These are phyloP conservation scores for Drechslerella dactyloides DNA, from an alignment of 2,329 filamentous ascomycete genomes.

Conservation along the genomic window DNA sequence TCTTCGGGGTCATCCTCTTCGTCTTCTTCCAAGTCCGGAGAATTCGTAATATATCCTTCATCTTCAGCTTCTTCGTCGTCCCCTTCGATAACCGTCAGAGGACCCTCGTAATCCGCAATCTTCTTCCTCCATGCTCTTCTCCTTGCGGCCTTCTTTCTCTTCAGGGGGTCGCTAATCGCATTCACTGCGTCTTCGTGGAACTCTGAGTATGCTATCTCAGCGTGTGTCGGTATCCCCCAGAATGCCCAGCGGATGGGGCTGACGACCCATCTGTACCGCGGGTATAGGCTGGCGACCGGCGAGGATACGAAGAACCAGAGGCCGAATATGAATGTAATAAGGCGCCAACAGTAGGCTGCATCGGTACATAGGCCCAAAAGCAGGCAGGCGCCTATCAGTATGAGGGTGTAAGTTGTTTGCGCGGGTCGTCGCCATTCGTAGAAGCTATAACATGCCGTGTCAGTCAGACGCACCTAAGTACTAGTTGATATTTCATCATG, in stretches of 20 bases:
- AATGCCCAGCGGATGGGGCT: constrained; percentile 36
- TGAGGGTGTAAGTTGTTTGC: constrained; percentile 29
- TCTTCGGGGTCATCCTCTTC: constrained; percentile 42
- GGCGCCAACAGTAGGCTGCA: constrained; percentile 32
- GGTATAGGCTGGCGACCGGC: constrained; percentile 26
- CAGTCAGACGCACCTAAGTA: neutral
- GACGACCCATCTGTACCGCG: constrained; percentile 30
- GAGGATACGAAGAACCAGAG: constrained; percentile 43
- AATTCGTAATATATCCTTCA: constrained; percentile 35
- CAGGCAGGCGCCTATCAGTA: constrained; percentile 24
- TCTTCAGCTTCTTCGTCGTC: constrained; percentile 17
- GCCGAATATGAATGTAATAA: constrained; percentile 30
- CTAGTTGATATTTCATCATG: neutral
- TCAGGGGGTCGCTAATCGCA: constrained; percentile 21
- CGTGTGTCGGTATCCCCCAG: constrained; percentile 43
- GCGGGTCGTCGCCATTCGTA: constrained; percentile 33
- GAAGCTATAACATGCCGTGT: constrained; percentile 6
- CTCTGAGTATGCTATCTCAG: constrained; percentile 37
- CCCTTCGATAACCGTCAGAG: constrained; percentile 34
- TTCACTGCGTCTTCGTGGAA: constrained; percentile 31
- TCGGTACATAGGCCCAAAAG: constrained; percentile 22
- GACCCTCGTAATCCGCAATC: constrained; percentile 28
- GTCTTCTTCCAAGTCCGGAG: constrained; percentile 33
- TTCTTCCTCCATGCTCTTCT: constrained; percentile 23
- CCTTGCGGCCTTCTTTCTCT: constrained; percentile 27